Conservation (phyloP, 2,329 filamentous ascomycete genomes). For the Escovopsis sp. region DNA sequence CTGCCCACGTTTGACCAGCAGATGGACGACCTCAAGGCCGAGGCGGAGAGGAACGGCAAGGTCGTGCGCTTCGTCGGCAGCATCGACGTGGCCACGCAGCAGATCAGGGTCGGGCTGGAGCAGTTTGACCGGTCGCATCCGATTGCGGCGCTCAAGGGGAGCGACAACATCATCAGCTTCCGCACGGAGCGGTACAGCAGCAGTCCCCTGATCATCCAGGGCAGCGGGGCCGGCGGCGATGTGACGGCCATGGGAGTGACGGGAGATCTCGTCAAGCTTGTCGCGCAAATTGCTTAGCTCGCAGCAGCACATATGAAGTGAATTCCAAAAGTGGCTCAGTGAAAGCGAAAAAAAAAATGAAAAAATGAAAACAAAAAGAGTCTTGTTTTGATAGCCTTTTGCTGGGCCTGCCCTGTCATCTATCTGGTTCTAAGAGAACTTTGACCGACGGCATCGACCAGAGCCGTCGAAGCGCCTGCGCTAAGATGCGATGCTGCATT, state of each 20-base stretch:
- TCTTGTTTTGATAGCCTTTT: not conserved
- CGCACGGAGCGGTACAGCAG: constrained; percentile 88
- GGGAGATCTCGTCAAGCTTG: constrained; percentile 79
- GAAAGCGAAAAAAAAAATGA: too few relatives aligned
- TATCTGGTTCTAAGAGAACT: constrained; percentile 1
- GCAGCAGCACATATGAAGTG: not conserved
- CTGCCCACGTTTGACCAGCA: constrained; percentile 72
- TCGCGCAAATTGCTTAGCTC: constrained; percentile 48
- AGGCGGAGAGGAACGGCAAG: constrained; percentile 76
- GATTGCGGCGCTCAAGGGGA: constrained; percentile 89
- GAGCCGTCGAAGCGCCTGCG: not conserved
- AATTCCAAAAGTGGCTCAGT: too few relatives aligned
- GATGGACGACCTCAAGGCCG: constrained; percentile 79
- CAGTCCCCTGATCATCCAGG: constrained; percentile 88
- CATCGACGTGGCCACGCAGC: constrained; percentile 67
- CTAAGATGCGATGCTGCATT: not conserved
- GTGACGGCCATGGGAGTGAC: constrained; percentile 97
- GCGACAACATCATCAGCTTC: constrained; percentile 98
- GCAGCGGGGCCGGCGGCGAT: constrained; percentile 83
- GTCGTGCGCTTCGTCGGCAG: constrained; percentile 90
- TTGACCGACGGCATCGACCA: not conserved
- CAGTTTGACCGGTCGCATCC: constrained; percentile 78
- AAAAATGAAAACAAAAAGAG: not conserved
- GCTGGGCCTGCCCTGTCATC: not conserved
- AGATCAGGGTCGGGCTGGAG: constrained; percentile 85